Conservation (phyloP, 257 asterid genomes). For the Misopates orontium region DNA sequence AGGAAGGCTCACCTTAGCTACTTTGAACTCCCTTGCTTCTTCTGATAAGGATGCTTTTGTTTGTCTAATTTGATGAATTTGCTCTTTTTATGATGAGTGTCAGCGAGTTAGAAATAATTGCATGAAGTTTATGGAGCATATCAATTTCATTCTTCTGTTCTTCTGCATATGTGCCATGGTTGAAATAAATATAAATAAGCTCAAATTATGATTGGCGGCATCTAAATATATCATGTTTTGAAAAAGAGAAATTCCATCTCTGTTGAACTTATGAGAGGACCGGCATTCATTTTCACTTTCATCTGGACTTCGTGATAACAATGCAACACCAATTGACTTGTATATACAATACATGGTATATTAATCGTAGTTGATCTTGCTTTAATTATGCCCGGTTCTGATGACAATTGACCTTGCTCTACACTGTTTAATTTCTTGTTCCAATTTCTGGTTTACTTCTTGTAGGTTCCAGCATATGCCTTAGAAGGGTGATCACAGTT, state of each 20-base stretch:
- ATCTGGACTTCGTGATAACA: background rate
- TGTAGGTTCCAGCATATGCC: slow-evolving; percentile 70
- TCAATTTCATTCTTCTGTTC: background rate
- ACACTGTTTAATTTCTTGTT: slow-evolving; percentile 16
- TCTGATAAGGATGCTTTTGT: slow-evolving; percentile 3
- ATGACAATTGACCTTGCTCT: background rate
- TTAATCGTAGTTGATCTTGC: background rate
- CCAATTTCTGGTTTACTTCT: slow-evolving; percentile 25
- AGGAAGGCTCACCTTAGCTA: background rate
- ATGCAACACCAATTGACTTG: background rate
- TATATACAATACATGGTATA: slow-evolving; percentile 1
- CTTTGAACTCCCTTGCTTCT: background rate
- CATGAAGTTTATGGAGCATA: background rate
- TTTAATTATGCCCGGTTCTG: slow-evolving; percentile 8
- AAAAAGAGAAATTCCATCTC: slow-evolving; percentile 6
- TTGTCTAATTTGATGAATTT: background rate
- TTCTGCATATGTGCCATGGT: background rate
- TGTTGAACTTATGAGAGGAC: background rate
- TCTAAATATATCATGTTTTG: slow-evolving; percentile 1
- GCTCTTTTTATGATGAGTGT: slow-evolving; percentile 6
- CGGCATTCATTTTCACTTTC: slow-evolving; percentile 13
- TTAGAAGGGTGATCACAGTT: slow-evolving; percentile 57
- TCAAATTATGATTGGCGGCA: background rate
- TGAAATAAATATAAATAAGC: background rate
- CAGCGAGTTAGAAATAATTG: slow-evolving; percentile 6